Base-by-base conservation (phyloP, 441 rosid genomes). In the Manihot esculenta region DNA sequence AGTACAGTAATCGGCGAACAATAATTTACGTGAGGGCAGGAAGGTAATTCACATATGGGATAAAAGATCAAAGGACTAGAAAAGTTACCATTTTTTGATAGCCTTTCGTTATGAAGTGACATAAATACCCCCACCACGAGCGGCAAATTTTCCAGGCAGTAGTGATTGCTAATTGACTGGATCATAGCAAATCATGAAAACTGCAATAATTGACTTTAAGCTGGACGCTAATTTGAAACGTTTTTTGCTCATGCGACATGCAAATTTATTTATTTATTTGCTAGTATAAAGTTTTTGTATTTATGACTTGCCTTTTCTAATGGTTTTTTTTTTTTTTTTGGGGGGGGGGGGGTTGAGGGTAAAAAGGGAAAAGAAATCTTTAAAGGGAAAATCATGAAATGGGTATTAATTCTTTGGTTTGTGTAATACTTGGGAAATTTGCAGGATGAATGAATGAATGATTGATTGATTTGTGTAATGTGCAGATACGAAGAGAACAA, bases 21-120 rank as follows among this genome's bases (percentile, higher is more conserved):
- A 84, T 94, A 26, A 94, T 94, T 63, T 86, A 89, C 79, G 93
- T 94, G 64, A 87, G 64, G 79, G 85, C 99, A 68, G 99, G 99
- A 80, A 94, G 86, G 96, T 94, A 76, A 61, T 15, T 74, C 55
- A 7, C 23, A 47, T 15, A 26, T 14, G 45, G 24, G 5, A 17
- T n/a, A n/a, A 55, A 56, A 66, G 4, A 9, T 1, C n/a, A 51
- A 65, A 35, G 23, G 14, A 11, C 26, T 66, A 57, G 49, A 20
- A n/a, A 42, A 38, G 51, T 30, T 38, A 14, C 2, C 9, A 12
- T 14, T 49, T 66, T 18, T 38, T 0, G 8, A n/a, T 41, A 10
- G 2, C 23, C 10, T 23, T 18, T 20, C 50, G 5, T 2, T 10
- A 1, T 17, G 18, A 68, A 68, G 12, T 53, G 77, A 42, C 68